Percentiles rank a stretch among this genome's conserved stretches.
Evolutionary conservation across 306 rosid species (phyloP).

Genomic region (Cyclanthera cordifolia): DNA sequence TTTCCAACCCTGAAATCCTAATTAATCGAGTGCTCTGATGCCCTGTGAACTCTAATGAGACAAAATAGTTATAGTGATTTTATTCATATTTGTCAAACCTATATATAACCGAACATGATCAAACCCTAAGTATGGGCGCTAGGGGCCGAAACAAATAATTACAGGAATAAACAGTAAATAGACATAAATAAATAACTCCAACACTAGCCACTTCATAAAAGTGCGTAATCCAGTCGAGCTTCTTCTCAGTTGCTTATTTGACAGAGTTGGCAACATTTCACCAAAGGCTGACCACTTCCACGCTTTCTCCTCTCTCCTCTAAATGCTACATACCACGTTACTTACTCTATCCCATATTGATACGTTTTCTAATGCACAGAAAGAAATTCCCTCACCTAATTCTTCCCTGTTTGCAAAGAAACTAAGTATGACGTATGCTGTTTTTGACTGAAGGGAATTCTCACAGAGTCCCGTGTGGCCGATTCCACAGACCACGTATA

Average conservation of each 20-base stretch:
- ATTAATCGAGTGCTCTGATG: too few species aligned
- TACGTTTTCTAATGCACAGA: background rate
- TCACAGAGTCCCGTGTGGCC: constrained; percentile 47
- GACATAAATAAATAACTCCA: too few species aligned
- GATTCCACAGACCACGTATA: constrained; percentile 48
- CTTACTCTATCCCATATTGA: background rate
- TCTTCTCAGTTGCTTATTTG: too few species aligned
- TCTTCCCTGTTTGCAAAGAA: background rate
- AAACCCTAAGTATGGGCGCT: too few species aligned
- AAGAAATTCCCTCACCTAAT: background rate
- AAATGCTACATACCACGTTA: background rate
- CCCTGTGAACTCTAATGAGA: too few species aligned
- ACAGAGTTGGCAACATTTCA: background rate
- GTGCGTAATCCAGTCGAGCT: background rate
- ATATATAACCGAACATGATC: too few species aligned
- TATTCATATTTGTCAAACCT: too few species aligned
- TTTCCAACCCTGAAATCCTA: too few species aligned
- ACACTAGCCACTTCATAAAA: background rate
- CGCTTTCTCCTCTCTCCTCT: background rate
- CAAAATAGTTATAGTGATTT: too few species aligned
- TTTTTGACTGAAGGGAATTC: constrained; percentile 43
- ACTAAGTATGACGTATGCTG: background rate
- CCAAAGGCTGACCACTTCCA: background rate
- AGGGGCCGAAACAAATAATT: too few species aligned
- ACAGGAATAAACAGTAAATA: too few species aligned